Evolutionary conservation across 169 alveolate species (phyloP).

Genomic region (Plasmodium gonderi): DNA sequence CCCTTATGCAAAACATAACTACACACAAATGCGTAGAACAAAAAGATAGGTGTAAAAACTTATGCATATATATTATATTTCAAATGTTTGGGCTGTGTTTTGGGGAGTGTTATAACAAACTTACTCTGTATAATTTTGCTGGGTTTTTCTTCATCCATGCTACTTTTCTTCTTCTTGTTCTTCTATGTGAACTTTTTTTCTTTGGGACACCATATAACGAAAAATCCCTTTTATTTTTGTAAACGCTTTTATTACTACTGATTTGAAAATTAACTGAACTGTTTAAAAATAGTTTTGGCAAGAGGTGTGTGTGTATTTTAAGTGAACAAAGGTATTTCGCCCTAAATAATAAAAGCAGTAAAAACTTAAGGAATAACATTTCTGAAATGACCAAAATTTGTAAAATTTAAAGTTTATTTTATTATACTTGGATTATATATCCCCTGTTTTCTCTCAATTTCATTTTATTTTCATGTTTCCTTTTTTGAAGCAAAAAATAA

Average conservation of each 20-base stretch:
- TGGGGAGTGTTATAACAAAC: constrained; percentile 13
- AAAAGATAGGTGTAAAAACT: no score
- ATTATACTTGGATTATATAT: neutral
- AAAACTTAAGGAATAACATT: constrained; percentile 32
- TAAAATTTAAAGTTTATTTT: neutral
- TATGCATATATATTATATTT: neutral
- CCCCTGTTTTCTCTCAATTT: neutral
- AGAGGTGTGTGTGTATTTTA: neutral
- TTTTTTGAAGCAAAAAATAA: neutral
- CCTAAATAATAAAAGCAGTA: constrained; percentile 22
- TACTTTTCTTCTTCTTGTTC: constrained; percentile 83
- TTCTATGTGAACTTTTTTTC: constrained; percentile 84
- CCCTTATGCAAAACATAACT: no score
- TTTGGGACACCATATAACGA: constrained; percentile 84
- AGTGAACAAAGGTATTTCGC: neutral
- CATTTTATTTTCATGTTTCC: neutral
- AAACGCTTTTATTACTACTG: neutral
- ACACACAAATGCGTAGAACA: no score
- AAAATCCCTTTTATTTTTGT: constrained; percentile 14
- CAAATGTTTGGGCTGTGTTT: no score
- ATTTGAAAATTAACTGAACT: constrained; percentile 5
- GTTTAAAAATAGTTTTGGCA: constrained; percentile 51
- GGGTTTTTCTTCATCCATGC: constrained; percentile 89
- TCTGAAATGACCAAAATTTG: constrained; percentile 19
- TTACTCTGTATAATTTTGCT: constrained; percentile 78